phyloP scores from a whole-genome alignment of 2,329 filamentous ascomycete genomes.

The Aaosphaeria arxii region DNA sequence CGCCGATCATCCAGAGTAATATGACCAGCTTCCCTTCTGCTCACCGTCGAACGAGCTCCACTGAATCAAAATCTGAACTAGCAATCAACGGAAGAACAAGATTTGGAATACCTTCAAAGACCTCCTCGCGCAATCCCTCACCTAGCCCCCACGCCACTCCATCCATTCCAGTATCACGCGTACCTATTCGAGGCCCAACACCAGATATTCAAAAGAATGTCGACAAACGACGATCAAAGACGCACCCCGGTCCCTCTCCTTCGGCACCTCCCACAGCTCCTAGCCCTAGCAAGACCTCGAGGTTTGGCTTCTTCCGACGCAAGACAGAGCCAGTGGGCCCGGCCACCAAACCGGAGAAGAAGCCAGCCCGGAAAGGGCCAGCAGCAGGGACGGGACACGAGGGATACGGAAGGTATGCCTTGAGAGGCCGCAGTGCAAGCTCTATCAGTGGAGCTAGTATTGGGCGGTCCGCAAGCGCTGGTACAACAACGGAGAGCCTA shows the following conservation, averaged over 20 bases:
- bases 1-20: constrained; percentile 57
- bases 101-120: constrained; percentile 24
- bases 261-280: constrained; percentile 44
- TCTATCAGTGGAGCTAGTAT: constrained; percentile 50
- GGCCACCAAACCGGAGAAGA: constrained; percentile 57
- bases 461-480: constrained; percentile 46
- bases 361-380: constrained; percentile 66
- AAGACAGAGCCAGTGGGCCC: constrained; percentile 59
- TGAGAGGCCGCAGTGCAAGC: constrained; percentile 64
- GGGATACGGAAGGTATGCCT: constrained; percentile 68
- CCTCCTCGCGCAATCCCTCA: constrained; percentile 37
- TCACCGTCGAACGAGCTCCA: constrained; percentile 51
- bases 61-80: constrained; percentile 36
- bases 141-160: constrained; percentile 33
- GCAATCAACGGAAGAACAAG: constrained; percentile 15
- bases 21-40: constrained; percentile 47
- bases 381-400: constrained; percentile 93
- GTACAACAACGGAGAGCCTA: constrained; percentile 34
- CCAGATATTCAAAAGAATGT: constrained; percentile 40
- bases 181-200: constrained; percentile 29
- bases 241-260: constrained; percentile 37
- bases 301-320: constrained; percentile 77
- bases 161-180: constrained; percentile 19
- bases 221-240: constrained; percentile 28
- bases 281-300: constrained; percentile 57